phyloP scores from a whole-genome alignment of 2,329 filamentous ascomycete species.

The Verticillium nubilum region DNA sequence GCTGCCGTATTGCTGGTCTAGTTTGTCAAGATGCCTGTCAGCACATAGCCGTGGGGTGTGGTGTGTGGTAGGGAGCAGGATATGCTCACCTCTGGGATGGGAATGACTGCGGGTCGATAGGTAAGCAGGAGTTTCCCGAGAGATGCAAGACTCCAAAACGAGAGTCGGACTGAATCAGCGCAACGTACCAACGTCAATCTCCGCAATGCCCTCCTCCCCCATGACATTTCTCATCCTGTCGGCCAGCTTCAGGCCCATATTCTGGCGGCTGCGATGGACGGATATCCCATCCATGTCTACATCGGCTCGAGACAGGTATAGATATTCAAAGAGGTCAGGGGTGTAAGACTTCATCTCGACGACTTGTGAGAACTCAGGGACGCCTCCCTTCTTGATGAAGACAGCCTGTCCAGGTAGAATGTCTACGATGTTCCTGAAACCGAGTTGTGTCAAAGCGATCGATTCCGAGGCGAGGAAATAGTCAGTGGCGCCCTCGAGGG shows the following conservation, averaged over 20 bases:
- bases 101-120: conserved; percentile 52
- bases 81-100: conserved; percentile 47
- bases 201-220: conserved; percentile 61
- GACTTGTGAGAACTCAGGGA: conserved; percentile 71
- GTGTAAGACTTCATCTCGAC: conserved; percentile 63
- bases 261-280: conserved; percentile 75
- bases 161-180: background rate
- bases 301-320: conserved; percentile 53
- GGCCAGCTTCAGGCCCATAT: conserved; percentile 80
- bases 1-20: conserved; percentile 79
- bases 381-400: conserved; percentile 72
- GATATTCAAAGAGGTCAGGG: conserved; percentile 70
- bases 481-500: conserved; percentile 59
- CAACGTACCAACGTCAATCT: conserved; percentile 61
- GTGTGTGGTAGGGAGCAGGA: background rate
- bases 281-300: conserved; percentile 82
- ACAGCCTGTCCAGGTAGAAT: conserved; percentile 81
- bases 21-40: background rate
- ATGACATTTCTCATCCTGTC: conserved; percentile 64
- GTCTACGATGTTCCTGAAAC: conserved; percentile 70
- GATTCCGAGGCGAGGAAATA: conserved; percentile 92
- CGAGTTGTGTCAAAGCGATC: conserved; percentile 74
- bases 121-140: conserved; percentile 9
- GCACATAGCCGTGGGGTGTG: background rate
- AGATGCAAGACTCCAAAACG: background rate